Evolutionary conservation across 2,329 filamentous ascomycete genomes (phyloP), one percentile per base, ranked within the genome.

Genomic region (Fusarium incarnatum): DNA sequence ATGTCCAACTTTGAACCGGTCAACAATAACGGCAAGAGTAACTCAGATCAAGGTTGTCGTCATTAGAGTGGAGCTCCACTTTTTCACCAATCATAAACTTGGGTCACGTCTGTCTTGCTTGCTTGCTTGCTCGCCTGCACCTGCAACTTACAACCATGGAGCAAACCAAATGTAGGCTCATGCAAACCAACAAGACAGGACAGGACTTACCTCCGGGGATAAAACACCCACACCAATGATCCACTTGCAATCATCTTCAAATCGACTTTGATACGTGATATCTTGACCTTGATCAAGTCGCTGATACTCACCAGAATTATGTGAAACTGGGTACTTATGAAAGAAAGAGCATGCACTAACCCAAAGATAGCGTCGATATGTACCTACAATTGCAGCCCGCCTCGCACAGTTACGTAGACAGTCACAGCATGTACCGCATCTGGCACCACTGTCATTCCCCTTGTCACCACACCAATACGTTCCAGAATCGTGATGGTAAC

Each of bases 31-130:
- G 25, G 41, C 42, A 56, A 30, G 49, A 56, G 48, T 44, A 50
- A 45, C 46, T 25, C 53, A 63, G 68, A 62, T 65, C 68, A 48
- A 64, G 18, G 32, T 40, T 28, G 66, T 70, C 72, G 73, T 75
- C 73, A 75, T 71, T 53, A 18, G 41, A 49, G 62, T 54, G 45
- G 52, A 11, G 10, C 27, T 11, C 23, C 20, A n/a, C 34, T 4
- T 5, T n/a, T n/a, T 10, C 56, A 22, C 73, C 71, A 75, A 74
- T 75, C 49, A 69, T 6, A 22, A 37, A 45, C 45, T 37, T 25
- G 45, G 48, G 40, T 58, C 50, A 58, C 53, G 67, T 64, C 67
- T 49, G 52, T 54, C 50, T 70, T 68, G 48, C 56, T 37, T 61
- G 15, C 30, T 37, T n/a, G 28, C 30, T 23, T 7, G 30, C 16